Conservation (phyloP, 208 protist species). For the Borovskyia barvae region DNA sequence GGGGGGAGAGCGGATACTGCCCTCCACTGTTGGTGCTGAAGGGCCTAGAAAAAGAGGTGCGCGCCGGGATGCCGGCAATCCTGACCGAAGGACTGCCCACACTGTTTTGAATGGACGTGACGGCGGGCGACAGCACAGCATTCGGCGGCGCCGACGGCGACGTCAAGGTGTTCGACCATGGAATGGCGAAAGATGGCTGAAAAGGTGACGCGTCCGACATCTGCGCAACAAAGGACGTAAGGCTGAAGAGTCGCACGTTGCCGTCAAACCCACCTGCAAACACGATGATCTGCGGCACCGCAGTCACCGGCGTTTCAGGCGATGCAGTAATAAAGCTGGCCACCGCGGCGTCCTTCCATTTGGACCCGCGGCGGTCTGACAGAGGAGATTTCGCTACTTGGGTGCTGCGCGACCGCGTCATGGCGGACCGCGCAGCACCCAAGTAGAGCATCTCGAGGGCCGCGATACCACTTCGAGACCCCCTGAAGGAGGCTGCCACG, state of each 20-base stretch:
- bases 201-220: background rate
- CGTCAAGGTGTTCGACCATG: background rate
- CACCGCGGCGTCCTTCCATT: no score
- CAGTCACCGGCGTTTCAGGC: no score
- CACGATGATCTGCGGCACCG: conserved; percentile 14
- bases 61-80: background rate
- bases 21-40: background rate
- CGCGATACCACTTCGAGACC: conserved; percentile 15
- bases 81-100: background rate
- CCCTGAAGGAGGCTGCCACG: conserved; percentile 19
- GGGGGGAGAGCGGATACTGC: background rate
- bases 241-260: conserved; percentile 60
- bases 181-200: background rate
- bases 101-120: background rate
- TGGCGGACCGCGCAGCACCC: no score
- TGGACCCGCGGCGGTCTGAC: no score
- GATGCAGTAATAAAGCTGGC: no score
- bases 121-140: background rate
- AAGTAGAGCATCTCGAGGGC: conserved; percentile 5
- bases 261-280: conserved; percentile 56
- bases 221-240: conserved; percentile 3
- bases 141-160: background rate
- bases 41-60: background rate
- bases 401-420: no score
- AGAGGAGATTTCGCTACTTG: no score